Evolutionary conservation across 129 eudicot genomes (phyloP).

Genomic region (Scalesia atractyloides): DNA sequence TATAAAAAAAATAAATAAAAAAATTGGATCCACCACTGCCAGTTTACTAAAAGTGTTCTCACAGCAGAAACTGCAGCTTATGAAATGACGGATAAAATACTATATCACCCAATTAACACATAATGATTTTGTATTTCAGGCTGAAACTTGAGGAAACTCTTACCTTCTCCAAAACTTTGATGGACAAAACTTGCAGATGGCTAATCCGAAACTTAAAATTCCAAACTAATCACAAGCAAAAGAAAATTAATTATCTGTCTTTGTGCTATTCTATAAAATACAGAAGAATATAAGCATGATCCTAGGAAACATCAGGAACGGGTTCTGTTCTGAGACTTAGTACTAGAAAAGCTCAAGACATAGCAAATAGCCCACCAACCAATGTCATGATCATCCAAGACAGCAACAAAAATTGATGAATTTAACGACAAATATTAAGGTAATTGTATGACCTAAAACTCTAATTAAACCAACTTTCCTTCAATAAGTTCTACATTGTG

Average conservation of each 20-base stretch:
- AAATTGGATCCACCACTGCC: no score
- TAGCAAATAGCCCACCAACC: background rate
- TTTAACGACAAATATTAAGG: constrained; percentile 18
- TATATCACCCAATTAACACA: no score
- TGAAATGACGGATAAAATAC: no score
- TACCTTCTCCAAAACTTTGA: no score
- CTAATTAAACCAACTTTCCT: constrained; percentile 22
- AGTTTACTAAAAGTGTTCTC: no score
- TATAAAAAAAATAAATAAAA: no score
- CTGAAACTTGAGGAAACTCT: background rate
- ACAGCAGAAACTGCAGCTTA: no score
- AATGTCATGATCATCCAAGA: background rate
- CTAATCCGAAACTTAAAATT: background rate
- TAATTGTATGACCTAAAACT: constrained; percentile 26
- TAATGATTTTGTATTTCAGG: background rate
- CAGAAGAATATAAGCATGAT: background rate
- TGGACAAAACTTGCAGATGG: background rate
- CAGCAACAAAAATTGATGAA: background rate
- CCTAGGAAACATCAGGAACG: background rate
- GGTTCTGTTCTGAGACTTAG: background rate
- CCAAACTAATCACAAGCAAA: background rate
- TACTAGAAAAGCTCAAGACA: background rate
- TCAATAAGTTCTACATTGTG: constrained; percentile 23
- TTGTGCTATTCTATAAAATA: background rate
- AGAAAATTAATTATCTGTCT: background rate